Evolutionary conservation across 2,329 filamentous ascomycete genomes (phyloP).

Genomic region (Phyllosticta citrichinensis): DNA sequence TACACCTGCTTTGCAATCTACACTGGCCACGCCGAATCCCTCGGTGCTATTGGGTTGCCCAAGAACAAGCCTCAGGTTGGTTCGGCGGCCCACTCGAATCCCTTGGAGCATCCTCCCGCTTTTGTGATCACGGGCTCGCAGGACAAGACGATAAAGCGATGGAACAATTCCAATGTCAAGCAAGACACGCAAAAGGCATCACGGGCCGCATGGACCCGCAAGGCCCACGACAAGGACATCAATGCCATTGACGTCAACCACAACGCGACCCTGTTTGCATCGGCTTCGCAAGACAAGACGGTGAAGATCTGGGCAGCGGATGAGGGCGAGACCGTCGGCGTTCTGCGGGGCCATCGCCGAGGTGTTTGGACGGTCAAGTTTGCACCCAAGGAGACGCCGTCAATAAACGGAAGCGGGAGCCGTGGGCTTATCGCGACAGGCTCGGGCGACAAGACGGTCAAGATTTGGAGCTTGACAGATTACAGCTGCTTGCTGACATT

Average conservation of each 20-base stretch:
- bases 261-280: conserved; percentile 73
- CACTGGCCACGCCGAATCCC: conserved; percentile 85
- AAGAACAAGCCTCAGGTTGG: conserved; percentile 56
- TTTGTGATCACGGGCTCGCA: conserved; percentile 90
- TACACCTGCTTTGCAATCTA: conserved; percentile 75
- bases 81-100: conserved; percentile 61
- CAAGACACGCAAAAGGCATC: conserved; percentile 43
- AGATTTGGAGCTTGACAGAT: conserved; percentile 86
- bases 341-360: conserved; percentile 82
- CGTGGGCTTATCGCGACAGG: conserved; percentile 82
- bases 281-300: conserved; percentile 90
- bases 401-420: conserved; percentile 44
- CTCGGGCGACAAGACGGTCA: conserved; percentile 91
- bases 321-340: conserved; percentile 82
- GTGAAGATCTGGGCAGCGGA: conserved; percentile 94
- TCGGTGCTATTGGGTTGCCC: conserved; percentile 81
- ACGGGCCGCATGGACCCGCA: conserved; percentile 72
- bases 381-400: conserved; percentile 66
- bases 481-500: conserved; percentile 91
- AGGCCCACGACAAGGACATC: conserved; percentile 98
- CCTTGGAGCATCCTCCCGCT: conserved; percentile 67
- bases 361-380: conserved; percentile 96
- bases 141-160: conserved; percentile 89
- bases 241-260: conserved; percentile 82
- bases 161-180: conserved; percentile 48